Evolutionary conservation across 2,329 filamentous ascomycete species (phyloP).

Genomic region (Ascochyta pisi): DNA sequence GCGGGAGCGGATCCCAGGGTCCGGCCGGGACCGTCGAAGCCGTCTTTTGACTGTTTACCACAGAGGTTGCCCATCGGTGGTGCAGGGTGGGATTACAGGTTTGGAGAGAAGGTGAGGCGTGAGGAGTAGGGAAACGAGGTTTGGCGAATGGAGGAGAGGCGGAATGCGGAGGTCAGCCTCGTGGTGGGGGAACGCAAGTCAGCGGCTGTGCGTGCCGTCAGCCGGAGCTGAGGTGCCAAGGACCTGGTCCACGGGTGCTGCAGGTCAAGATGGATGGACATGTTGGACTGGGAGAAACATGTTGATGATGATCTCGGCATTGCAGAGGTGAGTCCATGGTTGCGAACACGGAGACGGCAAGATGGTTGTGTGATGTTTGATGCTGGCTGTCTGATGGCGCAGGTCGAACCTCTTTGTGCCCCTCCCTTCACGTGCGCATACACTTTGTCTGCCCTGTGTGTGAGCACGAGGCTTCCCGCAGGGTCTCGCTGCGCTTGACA

Average conservation of each 20-base stretch:
- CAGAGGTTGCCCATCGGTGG: conserved; percentile 82
- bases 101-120: not conserved
- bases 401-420: conserved; percentile 2
- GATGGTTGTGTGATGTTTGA: conserved; percentile 12
- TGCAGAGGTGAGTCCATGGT: not conserved
- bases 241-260: conserved; percentile 22
- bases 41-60: conserved; percentile 67
- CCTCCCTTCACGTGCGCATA: conserved; percentile 6
- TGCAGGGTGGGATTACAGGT: conserved; percentile 18
- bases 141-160: conserved; percentile 23
- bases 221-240: conserved; percentile 28
- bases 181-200: conserved; percentile 20
- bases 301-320: not conserved
- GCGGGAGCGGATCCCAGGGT: conserved; percentile 67
- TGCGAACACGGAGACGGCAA: not conserved
- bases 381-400: conserved; percentile 6
- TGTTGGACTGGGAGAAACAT: not conserved
- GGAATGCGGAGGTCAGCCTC: conserved; percentile 34
- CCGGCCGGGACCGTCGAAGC: conserved; percentile 76
- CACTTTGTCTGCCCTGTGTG: not conserved
- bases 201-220: conserved; percentile 19
- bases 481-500: not conserved
- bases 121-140: not conserved
- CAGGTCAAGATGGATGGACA: not conserved
- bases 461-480: not conserved